These are phyloP conservation scores for Cryptomeria japonica DNA, from an alignment of 75 land plant genomes.

Conservation along the genomic window DNA sequence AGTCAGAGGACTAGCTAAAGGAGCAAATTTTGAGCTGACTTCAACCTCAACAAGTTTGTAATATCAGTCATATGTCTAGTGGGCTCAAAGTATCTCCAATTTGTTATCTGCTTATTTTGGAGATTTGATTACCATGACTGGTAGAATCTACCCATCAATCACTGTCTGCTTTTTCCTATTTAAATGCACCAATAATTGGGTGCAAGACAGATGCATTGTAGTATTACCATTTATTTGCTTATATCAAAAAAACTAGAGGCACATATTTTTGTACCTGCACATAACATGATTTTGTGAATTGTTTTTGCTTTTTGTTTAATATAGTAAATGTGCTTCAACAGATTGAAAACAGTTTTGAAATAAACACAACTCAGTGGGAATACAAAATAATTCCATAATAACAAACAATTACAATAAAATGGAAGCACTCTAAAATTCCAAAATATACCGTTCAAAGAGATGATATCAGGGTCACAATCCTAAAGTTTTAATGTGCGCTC, in stretches of 20 bases:
- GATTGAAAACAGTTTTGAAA: background rate
- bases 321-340: background rate
- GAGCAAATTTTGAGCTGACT: background rate
- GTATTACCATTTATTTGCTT: background rate
- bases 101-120: background rate
- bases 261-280: background rate
- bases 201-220: background rate
- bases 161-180: too few relatives aligned
- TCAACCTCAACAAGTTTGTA: background rate
- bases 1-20: background rate
- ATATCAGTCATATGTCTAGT: background rate
- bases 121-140: background rate
- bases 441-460: background rate
- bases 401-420: background rate
- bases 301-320: background rate
- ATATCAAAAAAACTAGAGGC: background rate
- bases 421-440: background rate
- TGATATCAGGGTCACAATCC: background rate
- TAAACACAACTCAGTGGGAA: background rate
- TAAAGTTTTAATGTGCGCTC: background rate
- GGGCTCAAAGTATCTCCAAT: background rate
- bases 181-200: too few relatives aligned
- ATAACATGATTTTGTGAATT: background rate
- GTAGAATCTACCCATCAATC: background rate
- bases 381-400: background rate